Conservation (phyloP, 2,329 filamentous ascomycete genomes). For the Exophiala viscosa region DNA sequence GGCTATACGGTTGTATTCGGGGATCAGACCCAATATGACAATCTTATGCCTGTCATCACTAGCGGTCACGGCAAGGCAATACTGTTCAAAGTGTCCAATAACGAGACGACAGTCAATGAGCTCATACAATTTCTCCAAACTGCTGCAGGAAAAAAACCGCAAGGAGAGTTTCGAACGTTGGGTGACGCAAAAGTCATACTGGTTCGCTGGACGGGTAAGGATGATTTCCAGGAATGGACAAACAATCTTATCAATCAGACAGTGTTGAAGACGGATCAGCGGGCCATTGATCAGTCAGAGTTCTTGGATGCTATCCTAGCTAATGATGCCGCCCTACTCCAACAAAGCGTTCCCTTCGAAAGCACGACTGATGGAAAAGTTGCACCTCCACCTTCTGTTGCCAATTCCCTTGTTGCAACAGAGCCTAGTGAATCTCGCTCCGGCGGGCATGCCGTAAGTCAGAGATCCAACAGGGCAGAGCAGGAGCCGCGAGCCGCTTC, state of each 20-base stretch:
- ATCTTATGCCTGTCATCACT: slow-evolving; percentile 68
- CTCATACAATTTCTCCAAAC: slow-evolving; percentile 73
- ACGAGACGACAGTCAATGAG: slow-evolving; percentile 66
- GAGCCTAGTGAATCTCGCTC: slow-evolving; percentile 27
- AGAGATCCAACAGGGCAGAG: neutral
- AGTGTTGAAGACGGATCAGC: slow-evolving; percentile 70
- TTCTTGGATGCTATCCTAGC: slow-evolving; percentile 84
- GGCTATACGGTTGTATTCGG: slow-evolving; percentile 89
- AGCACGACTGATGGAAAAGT: slow-evolving; percentile 31
- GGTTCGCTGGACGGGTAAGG: slow-evolving; percentile 65
- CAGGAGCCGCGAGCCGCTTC: too few species aligned
- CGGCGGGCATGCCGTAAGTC: slow-evolving; percentile 17
- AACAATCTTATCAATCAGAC: slow-evolving; percentile 65
- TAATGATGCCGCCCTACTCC: slow-evolving; percentile 70
- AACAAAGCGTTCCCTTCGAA: slow-evolving; percentile 59
- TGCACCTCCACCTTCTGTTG: slow-evolving; percentile 19
- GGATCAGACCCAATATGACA: slow-evolving; percentile 69
- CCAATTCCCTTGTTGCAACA: slow-evolving; percentile 11
- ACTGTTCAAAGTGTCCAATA: slow-evolving; percentile 58
- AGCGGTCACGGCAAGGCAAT: slow-evolving; percentile 80
- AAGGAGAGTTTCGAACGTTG: slow-evolving; percentile 59
- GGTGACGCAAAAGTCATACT: slow-evolving; percentile 69
- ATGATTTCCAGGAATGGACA: slow-evolving; percentile 63
- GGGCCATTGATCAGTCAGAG: slow-evolving; percentile 82
- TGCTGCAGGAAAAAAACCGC: slow-evolving; percentile 69